phyloP scores from a whole-genome alignment of 345 rosid genomes.

The Triadica sebifera region DNA sequence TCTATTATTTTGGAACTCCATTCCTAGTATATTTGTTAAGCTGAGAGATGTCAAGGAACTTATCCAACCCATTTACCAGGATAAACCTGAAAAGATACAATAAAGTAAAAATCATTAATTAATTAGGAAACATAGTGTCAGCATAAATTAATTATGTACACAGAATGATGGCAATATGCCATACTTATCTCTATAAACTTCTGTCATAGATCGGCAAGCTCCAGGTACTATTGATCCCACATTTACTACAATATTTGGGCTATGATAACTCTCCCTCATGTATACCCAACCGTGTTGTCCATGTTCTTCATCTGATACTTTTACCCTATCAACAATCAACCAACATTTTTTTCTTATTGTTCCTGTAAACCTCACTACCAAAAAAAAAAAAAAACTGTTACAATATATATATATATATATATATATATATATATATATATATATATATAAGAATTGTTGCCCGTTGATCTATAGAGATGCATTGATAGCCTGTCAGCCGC shows the following conservation, averaged over 20 bases:
- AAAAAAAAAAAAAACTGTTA: too few species aligned
- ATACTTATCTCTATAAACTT: slow-evolving; percentile 53
- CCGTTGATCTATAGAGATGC: too few species aligned
- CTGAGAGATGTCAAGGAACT: slow-evolving; percentile 57
- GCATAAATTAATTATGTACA: too few species aligned
- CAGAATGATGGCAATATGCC: slow-evolving; percentile 4
- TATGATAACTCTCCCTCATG: slow-evolving; percentile 89
- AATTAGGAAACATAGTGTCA: background rate
- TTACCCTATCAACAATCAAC: slow-evolving; percentile 43
- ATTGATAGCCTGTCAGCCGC: too few species aligned
- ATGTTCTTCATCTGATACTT: slow-evolving; percentile 47
- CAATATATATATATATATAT: too few species aligned
- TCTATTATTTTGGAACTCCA: slow-evolving; percentile 3
- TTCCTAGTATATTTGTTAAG: slow-evolving; percentile 40
- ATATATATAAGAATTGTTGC: too few species aligned
- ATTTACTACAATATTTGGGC: slow-evolving; percentile 79
- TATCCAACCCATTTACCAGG: slow-evolving; percentile 53
- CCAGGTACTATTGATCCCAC: slow-evolving; percentile 66
- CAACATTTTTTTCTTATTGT: too few species aligned
- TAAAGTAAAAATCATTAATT: background rate
- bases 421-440: too few species aligned
- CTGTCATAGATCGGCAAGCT: slow-evolving; percentile 58
- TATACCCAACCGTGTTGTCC: slow-evolving; percentile 82
- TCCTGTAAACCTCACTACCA: too few species aligned
- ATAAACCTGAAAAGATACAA: slow-evolving; percentile 51